These are phyloP conservation scores for Alloteropsis angusta DNA, from an alignment of 202 grass and related monocot genomes.

Conservation along the genomic window DNA sequence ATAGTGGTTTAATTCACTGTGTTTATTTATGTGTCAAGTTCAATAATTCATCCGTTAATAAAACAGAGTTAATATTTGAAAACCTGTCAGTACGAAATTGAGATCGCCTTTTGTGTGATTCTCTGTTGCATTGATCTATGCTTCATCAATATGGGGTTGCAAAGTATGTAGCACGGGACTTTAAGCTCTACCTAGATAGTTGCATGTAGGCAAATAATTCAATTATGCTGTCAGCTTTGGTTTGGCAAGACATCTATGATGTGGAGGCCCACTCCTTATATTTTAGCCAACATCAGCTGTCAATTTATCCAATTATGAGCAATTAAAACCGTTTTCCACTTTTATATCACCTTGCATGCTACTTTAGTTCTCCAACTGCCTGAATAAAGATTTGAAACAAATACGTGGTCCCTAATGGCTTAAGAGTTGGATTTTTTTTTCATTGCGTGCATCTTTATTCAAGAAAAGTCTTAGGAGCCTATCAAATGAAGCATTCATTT, in stretches of 20 bases:
- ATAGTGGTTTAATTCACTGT: neutral
- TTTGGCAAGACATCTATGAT: neutral
- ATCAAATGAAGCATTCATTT: conserved; percentile 11
- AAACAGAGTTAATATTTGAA: conserved; percentile 2
- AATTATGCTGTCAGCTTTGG: neutral
- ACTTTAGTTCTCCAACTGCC: conserved; percentile 1
- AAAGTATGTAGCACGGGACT: neutral
- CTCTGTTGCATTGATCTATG: neutral
- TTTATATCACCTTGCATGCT: conserved; percentile 5
- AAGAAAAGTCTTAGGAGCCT: neutral
- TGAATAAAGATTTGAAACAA: neutral
- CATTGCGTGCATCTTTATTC: neutral
- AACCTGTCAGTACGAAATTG: neutral
- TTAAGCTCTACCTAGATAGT: neutral
- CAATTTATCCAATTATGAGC: neutral
- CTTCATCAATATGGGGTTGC: neutral
- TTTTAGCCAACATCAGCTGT: conserved; percentile 6
- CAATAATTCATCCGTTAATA: neutral
- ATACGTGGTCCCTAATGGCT: neutral
- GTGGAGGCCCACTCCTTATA: neutral
- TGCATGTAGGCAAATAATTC: neutral
- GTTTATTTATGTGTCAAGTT: neutral
- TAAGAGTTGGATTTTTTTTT: neutral
- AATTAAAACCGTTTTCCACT: neutral
- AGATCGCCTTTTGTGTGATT: neutral